Evolutionary conservation across 1,284 basidiomycete genomes (phyloP).

Genomic region (Polyporus tsugae): DNA sequence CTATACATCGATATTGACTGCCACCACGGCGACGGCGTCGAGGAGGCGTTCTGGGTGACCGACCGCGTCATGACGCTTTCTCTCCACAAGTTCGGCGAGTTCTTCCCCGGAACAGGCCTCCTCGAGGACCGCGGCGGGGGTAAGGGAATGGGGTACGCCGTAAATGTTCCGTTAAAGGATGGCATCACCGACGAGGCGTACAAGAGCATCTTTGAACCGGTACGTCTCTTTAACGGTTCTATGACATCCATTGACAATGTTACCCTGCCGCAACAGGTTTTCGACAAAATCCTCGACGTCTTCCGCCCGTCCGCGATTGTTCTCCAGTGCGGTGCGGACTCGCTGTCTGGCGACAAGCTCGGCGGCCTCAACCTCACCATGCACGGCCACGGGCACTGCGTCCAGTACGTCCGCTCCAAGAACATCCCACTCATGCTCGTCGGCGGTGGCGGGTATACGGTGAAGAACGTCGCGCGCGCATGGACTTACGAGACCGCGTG

Average conservation of each 20-base stretch:
- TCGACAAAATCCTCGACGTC: slow-evolving; percentile 90
- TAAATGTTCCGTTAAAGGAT: slow-evolving; percentile 95
- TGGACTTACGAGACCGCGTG: slow-evolving; percentile 99
- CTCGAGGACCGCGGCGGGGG: slow-evolving; percentile 89
- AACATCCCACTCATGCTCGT: slow-evolving; percentile 91
- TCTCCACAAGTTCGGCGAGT: slow-evolving; percentile 98
- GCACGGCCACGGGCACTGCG: slow-evolving; percentile 93
- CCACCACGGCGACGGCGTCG: slow-evolving; percentile 98
- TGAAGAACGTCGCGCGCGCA: slow-evolving; percentile 93
- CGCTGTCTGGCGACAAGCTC: slow-evolving; percentile 93
- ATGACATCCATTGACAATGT: too few relatives aligned
- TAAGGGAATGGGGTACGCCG: slow-evolving; percentile 88
- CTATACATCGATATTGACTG: slow-evolving; percentile 99
- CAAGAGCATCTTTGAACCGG: slow-evolving; percentile 88
- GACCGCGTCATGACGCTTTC: slow-evolving; percentile 96
- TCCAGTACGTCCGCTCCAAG: slow-evolving; percentile 86
- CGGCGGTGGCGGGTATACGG: slow-evolving; percentile 97
- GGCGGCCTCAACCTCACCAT: slow-evolving; percentile 97
- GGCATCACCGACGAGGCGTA: slow-evolving; percentile 90
- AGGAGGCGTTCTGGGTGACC: slow-evolving; percentile 98
- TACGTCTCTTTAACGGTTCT: slow-evolving; percentile 50
- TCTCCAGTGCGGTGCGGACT: slow-evolving; percentile 96
- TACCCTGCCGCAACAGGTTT: slow-evolving; percentile 59
- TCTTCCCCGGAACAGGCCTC: slow-evolving; percentile 95
- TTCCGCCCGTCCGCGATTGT: slow-evolving; percentile 91